These are phyloP conservation scores for Ramalina peruviana DNA, from an alignment of 495 filamentous ascomycete genomes.

Conservation along the genomic window DNA sequence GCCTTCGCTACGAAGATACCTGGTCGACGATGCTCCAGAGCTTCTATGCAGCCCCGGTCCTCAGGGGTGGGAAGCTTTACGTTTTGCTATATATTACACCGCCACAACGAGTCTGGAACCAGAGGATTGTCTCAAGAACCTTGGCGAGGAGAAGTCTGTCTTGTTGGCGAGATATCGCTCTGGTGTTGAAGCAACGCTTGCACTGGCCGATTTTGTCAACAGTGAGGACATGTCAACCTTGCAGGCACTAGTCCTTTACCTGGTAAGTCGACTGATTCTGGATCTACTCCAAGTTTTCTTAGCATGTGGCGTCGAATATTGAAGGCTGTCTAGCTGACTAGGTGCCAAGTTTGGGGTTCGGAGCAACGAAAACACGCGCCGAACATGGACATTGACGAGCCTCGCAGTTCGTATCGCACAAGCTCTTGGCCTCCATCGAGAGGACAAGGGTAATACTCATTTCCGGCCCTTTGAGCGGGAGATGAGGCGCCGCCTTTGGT, in stretches of 20 bases:
- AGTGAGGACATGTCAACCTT: conserved; percentile 42
- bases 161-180: conserved; percentile 33
- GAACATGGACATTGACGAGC: conserved; percentile 17
- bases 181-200: conserved; percentile 34
- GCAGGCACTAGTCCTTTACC: conserved; percentile 42
- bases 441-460: conserved; percentile 12
- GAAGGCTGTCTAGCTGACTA: not conserved
- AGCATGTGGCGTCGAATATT: not conserved
- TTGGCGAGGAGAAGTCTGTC: conserved; percentile 26
- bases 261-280: conserved; percentile 20
- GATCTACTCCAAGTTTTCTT: not conserved
- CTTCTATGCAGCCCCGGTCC: conserved; percentile 22
- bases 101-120: conserved; percentile 31
- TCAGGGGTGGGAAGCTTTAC: conserved; percentile 27
- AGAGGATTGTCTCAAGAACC: conserved; percentile 26
- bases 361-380: conserved; percentile 19
- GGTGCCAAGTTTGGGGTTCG: not conserved
- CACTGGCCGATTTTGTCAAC: conserved; percentile 35
- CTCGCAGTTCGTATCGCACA: conserved; percentile 48
- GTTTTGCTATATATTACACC: conserved; percentile 38
- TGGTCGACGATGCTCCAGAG: conserved; percentile 21
- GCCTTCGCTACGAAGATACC: conserved; percentile 21
- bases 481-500: conserved; percentile 64
- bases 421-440: conserved; percentile 49
- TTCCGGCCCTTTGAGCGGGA: conserved; percentile 36